Percentiles rank a stretch among this genome's conserved stretches.
Conservation (phyloP, 1,284 basidiomycete species). For the Marasmius oreades region DNA sequence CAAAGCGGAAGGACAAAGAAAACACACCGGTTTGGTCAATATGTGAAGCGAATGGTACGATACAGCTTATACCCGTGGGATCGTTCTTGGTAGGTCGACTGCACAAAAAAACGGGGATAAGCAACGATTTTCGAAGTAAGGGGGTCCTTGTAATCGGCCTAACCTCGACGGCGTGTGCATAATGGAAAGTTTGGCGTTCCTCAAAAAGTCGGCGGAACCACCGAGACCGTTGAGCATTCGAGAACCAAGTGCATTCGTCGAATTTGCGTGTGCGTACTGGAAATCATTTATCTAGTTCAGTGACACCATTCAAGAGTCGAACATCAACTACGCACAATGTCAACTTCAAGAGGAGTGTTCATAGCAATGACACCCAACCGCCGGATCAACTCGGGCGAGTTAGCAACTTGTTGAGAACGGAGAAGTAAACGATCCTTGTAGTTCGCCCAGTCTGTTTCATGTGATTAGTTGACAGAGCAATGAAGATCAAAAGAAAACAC, state of each 20-base stretch:
- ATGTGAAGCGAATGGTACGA: slow-evolving; percentile 48
- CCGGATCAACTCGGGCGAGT: slow-evolving; percentile 49
- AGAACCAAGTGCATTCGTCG: slow-evolving; percentile 40
- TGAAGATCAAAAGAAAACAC: slow-evolving; percentile 12
- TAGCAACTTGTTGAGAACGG: slow-evolving; percentile 53
- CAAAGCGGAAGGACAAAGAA: background rate
- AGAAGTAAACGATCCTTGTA: slow-evolving; percentile 48
- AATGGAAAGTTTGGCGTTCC: slow-evolving; percentile 48
- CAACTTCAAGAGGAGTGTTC: slow-evolving; percentile 52
- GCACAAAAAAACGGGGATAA: too few relatives aligned
- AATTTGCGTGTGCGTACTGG: slow-evolving; percentile 51
- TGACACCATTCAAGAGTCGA: background rate
- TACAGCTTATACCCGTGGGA: slow-evolving; percentile 48
- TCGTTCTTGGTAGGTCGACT: slow-evolving; percentile 43
- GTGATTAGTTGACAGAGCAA: background rate
- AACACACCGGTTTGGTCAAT: slow-evolving; percentile 44
- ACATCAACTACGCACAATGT: slow-evolving; percentile 32
- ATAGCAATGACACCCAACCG: slow-evolving; percentile 49
- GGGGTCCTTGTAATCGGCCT: too few relatives aligned
- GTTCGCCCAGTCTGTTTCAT: slow-evolving; percentile 36
- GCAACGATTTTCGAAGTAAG: too few relatives aligned
- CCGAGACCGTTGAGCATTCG: slow-evolving; percentile 52
- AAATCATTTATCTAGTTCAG: too few relatives aligned
- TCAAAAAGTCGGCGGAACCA: slow-evolving; percentile 46
- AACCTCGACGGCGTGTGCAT: slow-evolving; percentile 48